A percentile compares a stretch with the other conserved stretches of the same genome.
Evolutionary conservation across 371 early-diverging fungal species (phyloP).

Genomic region (Astathelohania contejeani): DNA sequence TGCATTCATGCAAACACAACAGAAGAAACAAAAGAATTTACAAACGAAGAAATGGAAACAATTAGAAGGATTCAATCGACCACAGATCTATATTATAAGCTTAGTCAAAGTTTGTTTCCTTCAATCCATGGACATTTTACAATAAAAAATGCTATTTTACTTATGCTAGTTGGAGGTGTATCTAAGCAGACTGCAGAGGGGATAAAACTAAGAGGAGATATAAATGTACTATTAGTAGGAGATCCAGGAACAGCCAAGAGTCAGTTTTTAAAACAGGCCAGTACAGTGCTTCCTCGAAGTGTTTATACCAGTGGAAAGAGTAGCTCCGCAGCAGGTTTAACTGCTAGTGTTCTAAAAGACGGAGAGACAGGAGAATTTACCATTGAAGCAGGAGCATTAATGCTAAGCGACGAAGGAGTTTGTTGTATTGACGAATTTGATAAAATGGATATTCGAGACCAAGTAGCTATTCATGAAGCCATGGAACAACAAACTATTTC

Average conservation of each 20-base stretch:
- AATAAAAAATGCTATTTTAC: constrained; percentile 50
- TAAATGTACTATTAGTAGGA: constrained; percentile 90
- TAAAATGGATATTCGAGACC: constrained; percentile 92
- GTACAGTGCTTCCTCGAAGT: constrained; percentile 70
- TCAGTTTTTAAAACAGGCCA: constrained; percentile 81
- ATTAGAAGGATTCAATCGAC: constrained; percentile 43
- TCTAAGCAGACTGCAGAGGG: constrained; percentile 67
- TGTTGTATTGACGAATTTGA: constrained; percentile 99
- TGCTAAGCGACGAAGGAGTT: constrained; percentile 93
- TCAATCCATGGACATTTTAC: constrained; percentile 50
- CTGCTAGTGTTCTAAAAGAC: constrained; percentile 89
- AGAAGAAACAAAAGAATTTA: constrained; percentile 13
- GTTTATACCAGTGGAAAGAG: constrained; percentile 95
- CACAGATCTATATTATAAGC: constrained; percentile 62
- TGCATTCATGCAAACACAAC: constrained; percentile 18
- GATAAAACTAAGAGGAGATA: constrained; percentile 61
- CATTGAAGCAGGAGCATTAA: constrained; percentile 95
- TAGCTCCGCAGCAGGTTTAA: constrained; percentile 93
- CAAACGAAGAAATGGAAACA: constrained; percentile 13
- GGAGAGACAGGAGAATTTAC: constrained; percentile 93
- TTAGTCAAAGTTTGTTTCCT: constrained; percentile 61
- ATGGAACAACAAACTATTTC: constrained; percentile 99
- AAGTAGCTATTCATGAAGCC: constrained; percentile 99
- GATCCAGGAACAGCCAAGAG: constrained; percentile 97
- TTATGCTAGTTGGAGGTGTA: constrained; percentile 52